Evolutionary conservation across 805 yeast species (phyloP).

Genomic region (Lipomyces sp.): DNA sequence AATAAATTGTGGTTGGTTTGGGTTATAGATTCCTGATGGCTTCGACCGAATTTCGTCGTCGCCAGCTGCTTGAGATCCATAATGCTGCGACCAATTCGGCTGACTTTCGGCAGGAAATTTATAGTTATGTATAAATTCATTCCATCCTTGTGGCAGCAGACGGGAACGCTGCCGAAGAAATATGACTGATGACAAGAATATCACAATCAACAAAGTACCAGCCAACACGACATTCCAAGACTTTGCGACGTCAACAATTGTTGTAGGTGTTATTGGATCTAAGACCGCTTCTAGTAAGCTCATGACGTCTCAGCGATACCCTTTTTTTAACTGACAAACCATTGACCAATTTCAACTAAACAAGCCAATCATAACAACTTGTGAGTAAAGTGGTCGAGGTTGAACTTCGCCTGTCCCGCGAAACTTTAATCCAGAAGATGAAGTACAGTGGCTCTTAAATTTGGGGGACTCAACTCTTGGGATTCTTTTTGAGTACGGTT

Average conservation of each 20-base stretch:
- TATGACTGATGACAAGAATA: not conserved
- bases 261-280: not conserved
- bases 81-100: slow-evolving; percentile 20
- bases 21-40: slow-evolving; percentile 6
- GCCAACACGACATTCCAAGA: not conserved
- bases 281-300: not conserved
- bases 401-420: no score
- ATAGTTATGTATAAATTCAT: slow-evolving; percentile 16
- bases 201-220: not conserved
- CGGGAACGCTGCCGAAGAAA: not conserved
- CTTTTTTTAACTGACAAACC: no score
- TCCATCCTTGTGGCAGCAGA: not conserved
- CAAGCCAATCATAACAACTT: no score
- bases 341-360: no score
- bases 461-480: no score
- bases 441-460: no score
- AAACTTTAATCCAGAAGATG: no score
- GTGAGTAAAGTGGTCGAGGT: no score
- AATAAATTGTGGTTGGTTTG: slow-evolving; percentile 50
- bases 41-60: not conserved
- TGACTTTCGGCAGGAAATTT: slow-evolving; percentile 28
- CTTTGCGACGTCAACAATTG: not conserved
- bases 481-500: no score
- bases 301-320: not conserved
- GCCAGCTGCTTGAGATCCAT: not conserved